Evolutionary conservation across 2,329 filamentous ascomycete genomes (phyloP).

Genomic region (Ophiostoma perfectum): DNA sequence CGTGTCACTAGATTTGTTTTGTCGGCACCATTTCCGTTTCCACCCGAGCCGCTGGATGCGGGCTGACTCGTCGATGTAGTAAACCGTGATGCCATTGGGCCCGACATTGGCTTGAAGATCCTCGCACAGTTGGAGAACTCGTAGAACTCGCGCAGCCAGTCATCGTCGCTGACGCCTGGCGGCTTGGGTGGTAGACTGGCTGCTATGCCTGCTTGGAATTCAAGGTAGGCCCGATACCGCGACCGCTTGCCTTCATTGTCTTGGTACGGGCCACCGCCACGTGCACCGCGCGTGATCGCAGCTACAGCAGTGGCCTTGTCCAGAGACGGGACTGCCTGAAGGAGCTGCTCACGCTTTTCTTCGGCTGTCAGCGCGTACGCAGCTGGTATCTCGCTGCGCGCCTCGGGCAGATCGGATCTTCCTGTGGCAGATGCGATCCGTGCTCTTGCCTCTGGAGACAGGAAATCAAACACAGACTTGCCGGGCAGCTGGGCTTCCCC

Average conservation of each 20-base stretch:
- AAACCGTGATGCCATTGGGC: constrained; percentile 89
- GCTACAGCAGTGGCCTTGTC: constrained; percentile 63
- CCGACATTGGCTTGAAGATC: constrained; percentile 87
- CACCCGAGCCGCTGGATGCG: constrained; percentile 29
- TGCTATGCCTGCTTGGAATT: constrained; percentile 63
- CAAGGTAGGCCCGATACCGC: constrained; percentile 78
- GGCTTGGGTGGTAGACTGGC: constrained; percentile 49
- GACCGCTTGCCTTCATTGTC: constrained; percentile 72
- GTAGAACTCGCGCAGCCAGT: constrained; percentile 72
- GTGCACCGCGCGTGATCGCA: constrained; percentile 59
- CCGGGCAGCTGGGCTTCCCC: constrained; percentile 77
- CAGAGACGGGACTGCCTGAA: constrained; percentile 56
- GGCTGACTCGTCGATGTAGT: constrained; percentile 58
- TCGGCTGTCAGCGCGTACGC: constrained; percentile 59
- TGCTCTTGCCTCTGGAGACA: constrained; percentile 71
- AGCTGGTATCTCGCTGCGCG: constrained; percentile 65
- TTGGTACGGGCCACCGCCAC: constrained; percentile 71
- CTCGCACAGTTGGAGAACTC: constrained; percentile 63
- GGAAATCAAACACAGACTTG: constrained; percentile 93
- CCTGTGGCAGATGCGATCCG: constrained; percentile 71
- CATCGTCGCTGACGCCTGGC: constrained; percentile 51
- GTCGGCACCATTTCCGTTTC: not conserved
- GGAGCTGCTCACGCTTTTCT: constrained; percentile 54
- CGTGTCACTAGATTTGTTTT: constrained; percentile 37
- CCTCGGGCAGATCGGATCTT: constrained; percentile 69